A percentile compares a stretch with the other conserved stretches of the same genome.
Conservation (phyloP, 345 rosid genomes). For the Salix purpurea region DNA sequence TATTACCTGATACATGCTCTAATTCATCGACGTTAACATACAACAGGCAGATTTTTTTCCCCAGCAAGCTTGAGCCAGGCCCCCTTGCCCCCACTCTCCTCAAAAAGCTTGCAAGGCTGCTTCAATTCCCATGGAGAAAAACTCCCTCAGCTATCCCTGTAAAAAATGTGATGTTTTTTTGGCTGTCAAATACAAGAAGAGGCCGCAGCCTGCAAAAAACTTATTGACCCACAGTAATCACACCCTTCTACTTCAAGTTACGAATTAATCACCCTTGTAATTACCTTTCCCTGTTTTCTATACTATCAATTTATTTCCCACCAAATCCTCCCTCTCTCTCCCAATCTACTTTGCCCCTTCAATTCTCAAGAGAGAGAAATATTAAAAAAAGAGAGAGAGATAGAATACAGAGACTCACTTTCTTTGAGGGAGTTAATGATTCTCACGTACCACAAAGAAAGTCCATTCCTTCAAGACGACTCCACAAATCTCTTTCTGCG, state of each 20-base stretch:
- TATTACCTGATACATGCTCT: too few relatives aligned
- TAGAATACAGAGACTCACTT: not conserved
- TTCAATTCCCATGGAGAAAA: not conserved
- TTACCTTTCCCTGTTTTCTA: too few relatives aligned
- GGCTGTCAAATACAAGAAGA: not conserved
- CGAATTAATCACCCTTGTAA: not conserved
- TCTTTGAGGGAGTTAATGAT: conserved; percentile 27
- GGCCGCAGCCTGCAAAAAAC: not conserved
- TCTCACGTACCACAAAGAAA: conserved; percentile 28
- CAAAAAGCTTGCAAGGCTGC: not conserved
- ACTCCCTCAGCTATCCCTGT: not conserved
- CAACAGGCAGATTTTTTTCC: too few relatives aligned
- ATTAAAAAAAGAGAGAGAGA: not conserved
- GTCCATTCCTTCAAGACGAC: conserved; percentile 40
- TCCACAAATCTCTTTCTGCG: conserved; percentile 16
- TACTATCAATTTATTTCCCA: conserved; percentile 27
- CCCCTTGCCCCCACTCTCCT: not conserved
- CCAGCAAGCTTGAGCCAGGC: not conserved
- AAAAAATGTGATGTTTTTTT: not conserved
- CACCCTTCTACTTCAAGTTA: not conserved
- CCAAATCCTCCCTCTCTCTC: conserved; percentile 18
- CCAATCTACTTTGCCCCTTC: conserved; percentile 22
- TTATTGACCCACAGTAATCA: not conserved
- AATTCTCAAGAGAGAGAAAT: conserved; percentile 14
- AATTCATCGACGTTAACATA: too few relatives aligned